Base-by-base conservation (phyloP, 352 stramenopile species). In the Phytophthora melonis region DNA sequence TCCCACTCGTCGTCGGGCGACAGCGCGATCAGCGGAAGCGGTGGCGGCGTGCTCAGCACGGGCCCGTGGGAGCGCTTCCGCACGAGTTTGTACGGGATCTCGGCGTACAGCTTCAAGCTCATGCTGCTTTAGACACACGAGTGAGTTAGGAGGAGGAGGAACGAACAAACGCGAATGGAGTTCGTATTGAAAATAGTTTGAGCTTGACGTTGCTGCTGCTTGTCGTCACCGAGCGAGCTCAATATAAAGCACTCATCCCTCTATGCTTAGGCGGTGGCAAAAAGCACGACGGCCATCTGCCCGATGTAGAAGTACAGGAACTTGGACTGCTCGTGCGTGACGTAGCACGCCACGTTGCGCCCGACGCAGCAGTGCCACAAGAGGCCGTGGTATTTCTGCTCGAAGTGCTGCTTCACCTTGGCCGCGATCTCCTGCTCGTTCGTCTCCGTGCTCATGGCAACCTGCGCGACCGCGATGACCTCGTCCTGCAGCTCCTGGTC, bases 301-400 rank as follows among this genome's bases (percentile, higher is more conserved):
- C 95, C 95, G 53, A 98, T 93, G 89, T 98, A 98, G 69, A 98
- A 98, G 83, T 98, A 98, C 60, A 98, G 93, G 69, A 98, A 98
- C 77, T 98, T 98, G 67, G 83, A 93, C 74, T 97, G 91, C 71
- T 98, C 93, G 72, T 98, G 94, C 3, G 95, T 98, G 14, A 98
- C 95, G 72, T 95, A 98, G 74, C 90, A 98, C 41, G 95, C 95
- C 32, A 98, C 95, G 75, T 98, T 98, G 70, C 95, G 81, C 2
- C 95, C 95, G 49, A 98, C 93, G 70, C 97, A 98, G 82, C 95
- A 98, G 81, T 98, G 95, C 95, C 95, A 98, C 30, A 95, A 75
- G 66, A 95, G 83, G 9, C 90, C 90, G 72, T 95, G 88, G 72
- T 98, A 97, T 74, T 97, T 96, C 63, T 95, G 86, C 84, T 98